phyloP scores from a whole-genome alignment of 2,329 filamentous ascomycete species.

The Colletotrichum tabaci region DNA sequence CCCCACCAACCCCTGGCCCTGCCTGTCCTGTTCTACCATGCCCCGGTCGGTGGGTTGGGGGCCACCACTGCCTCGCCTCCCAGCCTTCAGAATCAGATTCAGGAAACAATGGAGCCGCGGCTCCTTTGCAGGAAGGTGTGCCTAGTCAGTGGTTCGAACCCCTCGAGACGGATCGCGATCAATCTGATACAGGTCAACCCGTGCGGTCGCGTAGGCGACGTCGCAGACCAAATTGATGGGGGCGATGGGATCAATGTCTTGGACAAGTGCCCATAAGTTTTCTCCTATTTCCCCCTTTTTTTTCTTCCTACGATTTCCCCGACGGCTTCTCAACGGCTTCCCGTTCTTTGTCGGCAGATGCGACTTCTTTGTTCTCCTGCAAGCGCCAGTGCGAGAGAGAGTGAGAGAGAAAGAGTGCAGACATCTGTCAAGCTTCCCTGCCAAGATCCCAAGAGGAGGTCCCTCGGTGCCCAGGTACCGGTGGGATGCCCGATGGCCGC shows the following conservation, averaged over 20 bases:
- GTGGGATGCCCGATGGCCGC: conserved; percentile 6
- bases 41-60: conserved; percentile 6
- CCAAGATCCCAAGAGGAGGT: neutral
- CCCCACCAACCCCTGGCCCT: neutral
- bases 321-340: neutral
- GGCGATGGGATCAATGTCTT: conserved; percentile 1
- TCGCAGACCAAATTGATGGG: conserved; percentile 39
- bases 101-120: conserved; percentile 23
- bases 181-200: conserved; percentile 33
- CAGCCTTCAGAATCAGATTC: conserved; percentile 9
- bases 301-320: neutral
- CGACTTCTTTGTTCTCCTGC: neutral
- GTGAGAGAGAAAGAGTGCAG: neutral
- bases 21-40: neutral
- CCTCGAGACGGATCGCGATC: conserved; percentile 15
- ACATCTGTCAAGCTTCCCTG: conserved; percentile 11
- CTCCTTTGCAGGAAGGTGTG: neutral
- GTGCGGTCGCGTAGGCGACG: conserved; percentile 31
- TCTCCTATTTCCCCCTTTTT: conserved; percentile 7
- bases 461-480: conserved; percentile 8
- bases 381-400: neutral
- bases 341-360: neutral
- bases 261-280: conserved; percentile 11
- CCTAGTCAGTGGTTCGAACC: conserved; percentile 28
- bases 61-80: conserved; percentile 2